Base-by-base conservation (phyloP, 148 eudicot species). In the Spergularia bocconei region DNA sequence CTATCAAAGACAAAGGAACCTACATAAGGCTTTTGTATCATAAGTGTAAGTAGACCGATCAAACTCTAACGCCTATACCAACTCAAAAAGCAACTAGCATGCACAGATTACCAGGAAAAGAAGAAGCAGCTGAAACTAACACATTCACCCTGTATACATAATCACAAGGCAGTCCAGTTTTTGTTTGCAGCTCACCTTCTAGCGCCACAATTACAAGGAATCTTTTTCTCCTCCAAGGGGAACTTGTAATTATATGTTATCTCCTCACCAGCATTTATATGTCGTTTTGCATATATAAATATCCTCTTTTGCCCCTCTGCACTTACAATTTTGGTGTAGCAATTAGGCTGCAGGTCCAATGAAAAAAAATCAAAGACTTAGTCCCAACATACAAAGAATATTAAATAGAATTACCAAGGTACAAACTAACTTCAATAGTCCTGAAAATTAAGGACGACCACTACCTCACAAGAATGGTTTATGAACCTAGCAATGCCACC, bases 401-500 rank as follows among this genome's bases (percentile, higher is more conserved):
- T 17, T 25, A 72, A 41, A 23, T 57, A 54, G 60, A 69, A 56
- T 52, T 17, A 16, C 6, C n/a, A 48, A 29, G n/a, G 33, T 16
- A n/a, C 48, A 25, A 44, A 63, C 23, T 16, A 71, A 51, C n/a
- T 78, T 67, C 20, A 67, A 20, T 48, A 2, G 21, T 38, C 41
- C 16, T 69, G 15, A 16, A 13, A 44, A 5, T 55, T 11, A 51
- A 25, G 16, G 13, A 54, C 8, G 36, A 33, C 21, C 60, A 63
- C 63, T 85, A 95, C 99, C 99, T 95, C 98, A 72, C 99, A 95
- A 25, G 99, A 95, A 85, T 95, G 99, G 86, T 95, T 95, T 78
- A 95, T 83, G 76, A 95, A 95, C 84, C 99, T 90, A 67, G 99
- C 99, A 82, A 95, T 85, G n/a, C 99, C 99, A 75, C 99, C 99